These are phyloP conservation scores for Rhodotorula sphaerocarpa DNA, from an alignment of 768 basidiomycete species.

Conservation along the genomic window DNA sequence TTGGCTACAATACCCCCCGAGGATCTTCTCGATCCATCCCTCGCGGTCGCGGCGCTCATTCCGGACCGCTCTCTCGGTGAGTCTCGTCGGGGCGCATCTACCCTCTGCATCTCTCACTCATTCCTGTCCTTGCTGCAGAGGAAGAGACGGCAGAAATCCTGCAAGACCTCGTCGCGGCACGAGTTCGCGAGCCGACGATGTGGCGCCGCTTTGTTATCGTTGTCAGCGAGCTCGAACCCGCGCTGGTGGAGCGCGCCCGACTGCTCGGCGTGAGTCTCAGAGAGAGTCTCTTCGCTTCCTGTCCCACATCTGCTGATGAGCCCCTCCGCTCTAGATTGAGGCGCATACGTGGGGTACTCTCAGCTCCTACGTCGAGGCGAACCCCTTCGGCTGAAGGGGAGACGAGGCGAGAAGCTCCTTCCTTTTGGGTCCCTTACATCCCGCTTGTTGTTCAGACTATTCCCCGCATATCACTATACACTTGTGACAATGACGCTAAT, in stretches of 20 bases:
- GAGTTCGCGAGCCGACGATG: not conserved
- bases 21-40: too few relatives aligned
- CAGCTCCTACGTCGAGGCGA: not conserved
- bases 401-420: too few relatives aligned
- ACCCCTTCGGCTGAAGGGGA: not conserved
- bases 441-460: not conserved
- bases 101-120: not conserved
- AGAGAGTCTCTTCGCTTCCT: not conserved
- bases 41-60: too few relatives aligned
- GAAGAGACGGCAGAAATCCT: slow-evolving; percentile 12
- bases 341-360: slow-evolving; percentile 4
- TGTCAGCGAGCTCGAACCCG: not conserved
- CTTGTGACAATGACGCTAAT: too few relatives aligned
- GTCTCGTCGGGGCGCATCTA: not conserved
- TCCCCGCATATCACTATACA: too few relatives aligned
- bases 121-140: not conserved
- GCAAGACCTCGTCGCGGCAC: not conserved
- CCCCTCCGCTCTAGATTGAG: not conserved
- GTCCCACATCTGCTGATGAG: not conserved
- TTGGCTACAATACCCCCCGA: too few relatives aligned
- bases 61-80: too few relatives aligned
- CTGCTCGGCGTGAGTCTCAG: slow-evolving; percentile 11
- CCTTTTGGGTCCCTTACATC: not conserved
- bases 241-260: not conserved
- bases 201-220: slow-evolving; percentile 21